Conservation (phyloP, 805 yeast species). For the Nakazawaea ambrosiae region DNA sequence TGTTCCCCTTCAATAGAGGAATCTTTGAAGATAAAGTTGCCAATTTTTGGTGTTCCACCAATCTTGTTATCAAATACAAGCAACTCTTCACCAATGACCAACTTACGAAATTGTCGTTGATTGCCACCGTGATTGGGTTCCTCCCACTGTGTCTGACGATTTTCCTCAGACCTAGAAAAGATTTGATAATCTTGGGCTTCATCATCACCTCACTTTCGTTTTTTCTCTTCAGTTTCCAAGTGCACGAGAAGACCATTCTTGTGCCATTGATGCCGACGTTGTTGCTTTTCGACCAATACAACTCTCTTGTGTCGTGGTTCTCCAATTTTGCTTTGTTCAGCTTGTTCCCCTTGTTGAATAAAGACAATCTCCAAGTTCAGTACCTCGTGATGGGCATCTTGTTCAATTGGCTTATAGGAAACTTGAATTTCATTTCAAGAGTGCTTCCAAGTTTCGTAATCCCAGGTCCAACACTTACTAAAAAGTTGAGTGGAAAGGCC, state of each 20-base stretch:
- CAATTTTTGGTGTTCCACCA: conserved; percentile 95
- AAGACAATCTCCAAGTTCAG: conserved; percentile 70
- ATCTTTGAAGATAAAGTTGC: conserved; percentile 97
- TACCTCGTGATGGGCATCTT: conserved; percentile 53
- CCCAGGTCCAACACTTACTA: conserved; percentile 29
- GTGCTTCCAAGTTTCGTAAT: conserved; percentile 32
- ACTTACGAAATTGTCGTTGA: conserved; percentile 51
- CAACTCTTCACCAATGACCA: conserved; percentile 43
- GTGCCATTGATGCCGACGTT: conserved; percentile 85
- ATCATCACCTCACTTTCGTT: conserved; percentile 83
- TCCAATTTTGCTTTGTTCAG: conserved; percentile 80
- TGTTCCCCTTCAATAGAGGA: conserved; percentile 91
- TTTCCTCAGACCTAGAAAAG: conserved; percentile 43
- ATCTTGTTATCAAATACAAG: conserved; percentile 67
- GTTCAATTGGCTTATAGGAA: conserved; percentile 78
- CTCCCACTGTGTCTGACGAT: conserved; percentile 48
- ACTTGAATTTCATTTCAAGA: conserved; percentile 46
- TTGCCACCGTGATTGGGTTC: conserved; percentile 45
- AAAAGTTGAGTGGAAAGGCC: conserved; percentile 6
- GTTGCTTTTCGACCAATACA: conserved; percentile 49
- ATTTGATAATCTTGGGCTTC: conserved; percentile 62
- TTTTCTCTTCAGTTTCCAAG: conserved; percentile 88
- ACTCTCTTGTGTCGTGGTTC: conserved; percentile 79
- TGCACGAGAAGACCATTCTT: conserved; percentile 88
- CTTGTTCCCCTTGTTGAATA: conserved; percentile 77